These are phyloP conservation scores for Lunasporangiospora selenospora DNA, from an alignment of 192 early-diverging fungal genomes.

Conservation along the genomic window DNA sequence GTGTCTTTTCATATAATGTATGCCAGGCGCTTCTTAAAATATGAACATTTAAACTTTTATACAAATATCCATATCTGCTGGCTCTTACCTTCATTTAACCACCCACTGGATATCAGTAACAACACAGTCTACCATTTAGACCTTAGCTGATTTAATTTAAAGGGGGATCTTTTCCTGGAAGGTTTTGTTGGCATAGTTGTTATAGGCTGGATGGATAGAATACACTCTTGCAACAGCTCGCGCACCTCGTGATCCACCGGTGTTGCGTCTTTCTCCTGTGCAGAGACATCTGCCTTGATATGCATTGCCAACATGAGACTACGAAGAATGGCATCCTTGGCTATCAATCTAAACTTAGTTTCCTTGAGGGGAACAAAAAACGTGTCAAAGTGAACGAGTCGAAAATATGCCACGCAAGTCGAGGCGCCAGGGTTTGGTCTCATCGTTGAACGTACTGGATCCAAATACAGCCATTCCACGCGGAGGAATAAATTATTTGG, in stretches of 20 bases:
- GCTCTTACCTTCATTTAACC: no score
- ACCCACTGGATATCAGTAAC: no score
- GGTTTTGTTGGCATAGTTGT: background rate
- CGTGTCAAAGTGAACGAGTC: conserved; percentile 8
- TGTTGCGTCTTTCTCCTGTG: background rate
- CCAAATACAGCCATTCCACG: conserved; percentile 11
- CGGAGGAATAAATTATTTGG: conserved; percentile 10
- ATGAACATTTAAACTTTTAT: no score
- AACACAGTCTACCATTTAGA: no score
- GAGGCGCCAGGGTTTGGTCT: conserved; percentile 13
- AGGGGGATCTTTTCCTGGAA: background rate
- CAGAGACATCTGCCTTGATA: background rate
- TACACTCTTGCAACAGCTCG: background rate
- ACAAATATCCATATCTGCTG: no score
- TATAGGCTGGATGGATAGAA: background rate
- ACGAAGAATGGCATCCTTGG: background rate
- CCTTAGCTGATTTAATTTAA: no score
- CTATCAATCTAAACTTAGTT: conserved; percentile 7
- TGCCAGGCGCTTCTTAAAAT: no score
- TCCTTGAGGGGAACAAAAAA: conserved; percentile 10
- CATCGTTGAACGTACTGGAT: conserved; percentile 19
- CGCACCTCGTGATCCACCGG: background rate
- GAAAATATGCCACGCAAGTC: conserved; percentile 21
- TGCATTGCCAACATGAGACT: background rate
- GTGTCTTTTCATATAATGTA: no score